Conservation (phyloP, 2,329 filamentous ascomycete genomes). For the Colletotrichum eleusines region DNA sequence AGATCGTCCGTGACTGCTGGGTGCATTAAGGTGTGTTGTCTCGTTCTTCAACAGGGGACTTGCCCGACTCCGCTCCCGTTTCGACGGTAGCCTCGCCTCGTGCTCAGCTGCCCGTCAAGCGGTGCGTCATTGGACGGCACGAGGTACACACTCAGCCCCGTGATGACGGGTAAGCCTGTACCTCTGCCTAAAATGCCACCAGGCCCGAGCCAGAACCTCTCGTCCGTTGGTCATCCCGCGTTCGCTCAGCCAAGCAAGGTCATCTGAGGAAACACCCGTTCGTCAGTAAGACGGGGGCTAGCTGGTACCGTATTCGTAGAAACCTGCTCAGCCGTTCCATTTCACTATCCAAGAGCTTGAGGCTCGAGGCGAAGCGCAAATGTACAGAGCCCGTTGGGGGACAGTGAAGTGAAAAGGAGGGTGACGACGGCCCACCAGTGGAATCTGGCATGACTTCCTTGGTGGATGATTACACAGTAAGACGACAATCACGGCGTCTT, state of each 20-base stretch:
- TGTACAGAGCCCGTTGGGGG: slow-evolving; percentile 24
- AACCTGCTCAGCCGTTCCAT: slow-evolving; percentile 21
- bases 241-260: slow-evolving; percentile 18
- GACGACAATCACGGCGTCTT: slow-evolving; percentile 35
- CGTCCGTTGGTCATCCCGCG: slow-evolving; percentile 16
- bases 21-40: neutral
- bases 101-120: slow-evolving; percentile 45
- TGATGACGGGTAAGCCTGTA: slow-evolving; percentile 25
- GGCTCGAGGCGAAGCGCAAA: neutral
- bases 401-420: slow-evolving; percentile 22
- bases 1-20: neutral
- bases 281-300: neutral
- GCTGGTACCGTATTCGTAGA: neutral
- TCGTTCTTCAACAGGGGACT: neutral
- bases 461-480: slow-evolving; percentile 34
- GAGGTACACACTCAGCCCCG: slow-evolving; percentile 27
- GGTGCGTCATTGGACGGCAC: slow-evolving; percentile 38
- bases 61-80: slow-evolving; percentile 34
- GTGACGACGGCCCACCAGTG: slow-evolving; percentile 16
- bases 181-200: neutral
- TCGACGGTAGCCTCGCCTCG: slow-evolving; percentile 57
- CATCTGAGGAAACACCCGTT: slow-evolving; percentile 27
- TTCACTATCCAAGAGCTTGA: neutral
- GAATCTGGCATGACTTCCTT: slow-evolving; percentile 39
- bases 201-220: slow-evolving; percentile 6